Conservation (phyloP, 495 filamentous ascomycete genomes). For the Tuber aestivum region DNA sequence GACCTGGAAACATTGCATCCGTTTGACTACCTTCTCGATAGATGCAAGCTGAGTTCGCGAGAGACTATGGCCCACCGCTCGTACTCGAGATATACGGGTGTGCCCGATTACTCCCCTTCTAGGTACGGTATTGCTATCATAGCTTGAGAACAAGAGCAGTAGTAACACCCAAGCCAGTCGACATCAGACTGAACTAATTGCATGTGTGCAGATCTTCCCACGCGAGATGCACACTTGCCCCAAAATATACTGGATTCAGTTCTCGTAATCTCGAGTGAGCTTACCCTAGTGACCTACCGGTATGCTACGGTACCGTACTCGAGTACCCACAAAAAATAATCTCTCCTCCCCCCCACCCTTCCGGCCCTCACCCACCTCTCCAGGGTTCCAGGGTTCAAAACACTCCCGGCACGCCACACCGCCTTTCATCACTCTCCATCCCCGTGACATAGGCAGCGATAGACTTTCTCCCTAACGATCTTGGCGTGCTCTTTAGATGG, state of each 20-base stretch:
- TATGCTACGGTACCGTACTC: neutral
- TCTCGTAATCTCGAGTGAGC: neutral
- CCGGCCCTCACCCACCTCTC: no score
- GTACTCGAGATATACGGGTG: no score
- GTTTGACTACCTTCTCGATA: neutral
- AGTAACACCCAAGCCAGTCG: neutral
- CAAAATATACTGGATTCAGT: neutral
- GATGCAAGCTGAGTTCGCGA: neutral
- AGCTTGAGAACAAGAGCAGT: neutral
- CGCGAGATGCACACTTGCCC: neutral
- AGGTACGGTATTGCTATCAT: neutral
- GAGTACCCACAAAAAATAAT: neutral
- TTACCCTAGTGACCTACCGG: neutral
- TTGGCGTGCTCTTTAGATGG: neutral
- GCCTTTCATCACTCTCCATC: no score
- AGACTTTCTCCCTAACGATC: no score
- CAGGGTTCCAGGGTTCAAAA: no score
- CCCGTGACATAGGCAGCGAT: no score
- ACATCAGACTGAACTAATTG: neutral
- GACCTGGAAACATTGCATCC: neutral
- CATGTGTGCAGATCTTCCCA: neutral
- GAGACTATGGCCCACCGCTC: neutral
- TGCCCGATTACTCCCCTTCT: neutral
- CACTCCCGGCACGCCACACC: no score
- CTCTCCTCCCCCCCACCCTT: neutral